These are phyloP conservation scores for Zarea fungicola DNA, from an alignment of 2,329 filamentous ascomycete species.

Conservation along the genomic window DNA sequence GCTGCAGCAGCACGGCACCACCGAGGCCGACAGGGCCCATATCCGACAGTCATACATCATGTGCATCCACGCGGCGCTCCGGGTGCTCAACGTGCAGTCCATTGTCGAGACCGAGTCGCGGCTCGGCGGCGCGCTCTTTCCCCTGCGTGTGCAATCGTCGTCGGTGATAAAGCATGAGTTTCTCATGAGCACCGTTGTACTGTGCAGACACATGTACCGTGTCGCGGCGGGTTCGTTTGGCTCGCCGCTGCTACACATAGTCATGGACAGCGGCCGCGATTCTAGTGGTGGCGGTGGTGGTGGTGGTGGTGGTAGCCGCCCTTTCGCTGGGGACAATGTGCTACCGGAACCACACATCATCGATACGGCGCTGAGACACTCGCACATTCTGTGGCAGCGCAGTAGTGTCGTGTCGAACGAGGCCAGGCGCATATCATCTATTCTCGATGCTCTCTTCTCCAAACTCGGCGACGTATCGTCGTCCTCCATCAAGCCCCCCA, in stretches of 20 bases:
- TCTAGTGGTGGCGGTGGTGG: neutral
- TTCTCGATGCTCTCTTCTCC: slow-evolving; percentile 2
- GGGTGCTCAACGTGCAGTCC: slow-evolving; percentile 5
- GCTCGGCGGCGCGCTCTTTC: slow-evolving; percentile 7
- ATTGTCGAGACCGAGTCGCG: slow-evolving; percentile 6
- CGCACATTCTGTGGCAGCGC: slow-evolving; percentile 6
- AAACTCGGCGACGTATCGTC: neutral
- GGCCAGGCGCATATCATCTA: slow-evolving; percentile 2
- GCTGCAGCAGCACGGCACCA: neutral
- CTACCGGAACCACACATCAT: neutral
- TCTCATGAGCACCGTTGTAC: slow-evolving; percentile 10
- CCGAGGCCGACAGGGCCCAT: neutral
- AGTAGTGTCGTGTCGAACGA: neutral
- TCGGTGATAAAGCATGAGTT: slow-evolving; percentile 11
- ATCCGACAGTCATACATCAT: neutral
- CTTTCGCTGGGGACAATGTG: neutral
- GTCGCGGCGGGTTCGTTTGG: slow-evolving; percentile 2
- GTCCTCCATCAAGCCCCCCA: neutral
- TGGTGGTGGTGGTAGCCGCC: neutral
- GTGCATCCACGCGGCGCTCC: slow-evolving; percentile 4
- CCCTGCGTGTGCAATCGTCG: slow-evolving; percentile 9
- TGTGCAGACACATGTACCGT: slow-evolving; percentile 11
- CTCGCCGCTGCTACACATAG: slow-evolving; percentile 3
- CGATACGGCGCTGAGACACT: slow-evolving; percentile 7
- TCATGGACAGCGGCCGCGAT: neutral